A percentile compares a stretch with the other conserved stretches of the same genome.
phyloP scores from a whole-genome alignment of 352 stramenopile species.

The Thalassiosira hispida region DNA sequence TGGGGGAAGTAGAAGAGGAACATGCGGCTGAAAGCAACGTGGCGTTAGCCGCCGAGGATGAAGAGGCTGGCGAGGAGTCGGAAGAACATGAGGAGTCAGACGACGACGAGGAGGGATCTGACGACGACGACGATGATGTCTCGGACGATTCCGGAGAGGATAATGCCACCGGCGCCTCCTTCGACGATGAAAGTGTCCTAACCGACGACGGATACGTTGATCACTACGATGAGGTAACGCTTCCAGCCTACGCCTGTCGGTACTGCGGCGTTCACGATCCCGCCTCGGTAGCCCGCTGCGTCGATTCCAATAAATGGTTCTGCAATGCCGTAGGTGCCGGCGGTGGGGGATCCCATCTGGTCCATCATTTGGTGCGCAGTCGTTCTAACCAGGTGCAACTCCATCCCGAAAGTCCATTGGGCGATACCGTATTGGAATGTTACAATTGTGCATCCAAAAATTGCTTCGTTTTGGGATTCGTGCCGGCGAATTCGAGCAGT shows the following conservation, averaged over 20 bases:
- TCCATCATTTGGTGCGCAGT: constrained; percentile 95
- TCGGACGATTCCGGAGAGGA: constrained; percentile 9
- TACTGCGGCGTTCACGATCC: constrained; percentile 98
- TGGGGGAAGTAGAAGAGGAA: constrained; percentile 13
- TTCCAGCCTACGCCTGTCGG: constrained; percentile 92
- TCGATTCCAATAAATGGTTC: constrained; percentile 89
- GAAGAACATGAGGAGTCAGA: constrained; percentile 51
- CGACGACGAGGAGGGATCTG: constrained; percentile 28
- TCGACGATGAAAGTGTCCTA: constrained; percentile 50
- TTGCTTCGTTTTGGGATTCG: constrained; percentile 98
- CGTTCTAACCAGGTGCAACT: constrained; percentile 85
- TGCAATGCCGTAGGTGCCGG: constrained; percentile 78
- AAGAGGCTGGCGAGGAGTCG: constrained; percentile 52
- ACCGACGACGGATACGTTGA: constrained; percentile 63
- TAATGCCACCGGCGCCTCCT: constrained; percentile 3
- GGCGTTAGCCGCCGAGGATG: background rate
- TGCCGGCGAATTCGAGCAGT: constrained; percentile 90
- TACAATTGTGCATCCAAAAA: constrained; percentile 99
- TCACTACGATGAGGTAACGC: constrained; percentile 79
- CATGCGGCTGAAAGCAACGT: constrained; percentile 9
- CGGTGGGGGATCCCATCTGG: constrained; percentile 92
- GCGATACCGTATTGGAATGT: constrained; percentile 98
- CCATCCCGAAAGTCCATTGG: constrained; percentile 95
- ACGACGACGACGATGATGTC: constrained; percentile 54
- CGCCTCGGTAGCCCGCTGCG: constrained; percentile 95